Evolutionary conservation across 2,329 filamentous ascomycete species (phyloP), one percentile per base, ranked within the genome.

Genomic region (Verticillium tricorpus): DNA sequence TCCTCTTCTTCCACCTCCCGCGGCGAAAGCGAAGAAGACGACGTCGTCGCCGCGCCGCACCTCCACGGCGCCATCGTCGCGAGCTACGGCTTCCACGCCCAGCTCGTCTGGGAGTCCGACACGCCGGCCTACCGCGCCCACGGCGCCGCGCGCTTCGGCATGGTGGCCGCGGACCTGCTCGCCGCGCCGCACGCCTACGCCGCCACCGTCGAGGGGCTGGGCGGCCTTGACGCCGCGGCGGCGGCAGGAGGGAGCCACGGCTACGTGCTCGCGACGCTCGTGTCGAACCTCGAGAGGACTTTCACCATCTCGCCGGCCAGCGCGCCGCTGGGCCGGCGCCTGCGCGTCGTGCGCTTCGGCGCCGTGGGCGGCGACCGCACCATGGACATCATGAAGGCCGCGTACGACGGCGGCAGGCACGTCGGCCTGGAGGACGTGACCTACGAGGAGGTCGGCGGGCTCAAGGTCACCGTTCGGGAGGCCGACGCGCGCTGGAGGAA

Each of bases 31-130:
- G 77, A 76, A 2, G 78, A 77, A 60, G 65, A 64, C 2, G 63
- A 70, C 32, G 45, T 52, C 55, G 61, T 32, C 19, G 40, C 34
- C 28, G 28, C 37, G 19, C 55, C 52, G 9, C 65, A 75, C 56
- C 78, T 89, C 28, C 84, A 90, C 69, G 93, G 92, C 31, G 90
- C 89, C 28, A 92, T 97, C 25, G 93, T 98, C 2, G 89, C 89
- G 55, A 95, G 90, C 73, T 96, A 96, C 84, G 94, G 91, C 22
- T 87, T 98, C 70, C 94, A 98, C 71, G 91, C 93, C 34, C 88
- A 89, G 52, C 82, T 98, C 3, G 92, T 98, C 25, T 93, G 91
- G 68, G 93, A 97, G 77, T 95, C 91, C 74, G 94, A 98, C 74
- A 96, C 93, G 0, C 80, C 85, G 0, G 89, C 87, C 66, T 94